Evolutionary conservation across 1,284 basidiomycete genomes (phyloP), one percentile per base, ranked within the genome.

Genomic region (Ganoderma lucidum): DNA sequence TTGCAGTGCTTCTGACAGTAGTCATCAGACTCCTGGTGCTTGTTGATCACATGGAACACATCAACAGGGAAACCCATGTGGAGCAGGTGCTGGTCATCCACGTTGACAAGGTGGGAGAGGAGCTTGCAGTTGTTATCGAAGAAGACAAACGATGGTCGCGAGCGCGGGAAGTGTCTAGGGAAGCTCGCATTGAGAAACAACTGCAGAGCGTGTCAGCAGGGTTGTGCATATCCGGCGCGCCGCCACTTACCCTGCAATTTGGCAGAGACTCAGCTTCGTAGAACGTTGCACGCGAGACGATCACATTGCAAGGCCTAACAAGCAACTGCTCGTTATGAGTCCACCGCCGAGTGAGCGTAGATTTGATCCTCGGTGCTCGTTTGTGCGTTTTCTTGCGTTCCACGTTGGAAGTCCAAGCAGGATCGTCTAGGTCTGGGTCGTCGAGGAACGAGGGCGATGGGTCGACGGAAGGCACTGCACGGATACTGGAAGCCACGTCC

Each of bases 291-390:
- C 78, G 67, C 9, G 39, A 71, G 62, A 78, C 15, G 41, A 78
- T 72, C 35, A 82, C 58, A 9, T 75, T 73, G 71, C 78, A 76
- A 45, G 76, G 66, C 48, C 64, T 66, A 48, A 78, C 79, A 68
- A 73, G 58, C 2, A 80, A 62, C 67, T 79, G 73, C 61, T 81
- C 78, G 63, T 80, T 82, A 64, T 81, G 78, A 8, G 80, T 80
- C 1, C 77, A 70, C 0, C 73, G 65, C 0, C 74, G 66, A 2
- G 30, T 55, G 12, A 60, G 66, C 69, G 58, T 77, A 77, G 14
- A 65, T 60, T 9, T 37, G 1, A 4, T 66, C 30, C 15, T 66
- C 28, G 30, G 56, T 41, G 10, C 12, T 9, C 39, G 2, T 32
- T 62, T n/a, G 3, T 23, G 53, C 41, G 1, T 35, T 5, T 14